Evolutionary conservation across 164 flowering plant species (phyloP).

Genomic region (Chimonanthus praecox): DNA sequence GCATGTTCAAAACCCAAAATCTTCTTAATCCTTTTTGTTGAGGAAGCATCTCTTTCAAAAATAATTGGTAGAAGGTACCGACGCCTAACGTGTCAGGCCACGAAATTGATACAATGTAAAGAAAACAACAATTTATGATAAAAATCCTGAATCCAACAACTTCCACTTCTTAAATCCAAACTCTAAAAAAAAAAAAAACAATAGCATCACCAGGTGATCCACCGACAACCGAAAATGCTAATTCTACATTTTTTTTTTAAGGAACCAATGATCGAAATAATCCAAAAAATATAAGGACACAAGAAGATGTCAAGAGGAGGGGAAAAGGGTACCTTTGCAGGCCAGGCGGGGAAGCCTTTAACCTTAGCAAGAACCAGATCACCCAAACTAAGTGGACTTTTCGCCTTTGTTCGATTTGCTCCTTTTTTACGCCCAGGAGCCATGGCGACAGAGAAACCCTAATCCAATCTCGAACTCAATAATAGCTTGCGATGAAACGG

Average conservation of each 20-base stretch:
- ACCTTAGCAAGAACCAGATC: slow-evolving; percentile 99
- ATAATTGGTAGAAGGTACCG: neutral
- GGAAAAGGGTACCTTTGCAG: slow-evolving; percentile 71
- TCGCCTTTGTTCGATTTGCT: slow-evolving; percentile 43
- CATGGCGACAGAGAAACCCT: slow-evolving; percentile 45
- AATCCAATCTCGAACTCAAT: slow-evolving; percentile 12
- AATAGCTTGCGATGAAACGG: slow-evolving; percentile 8
- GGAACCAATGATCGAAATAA: neutral
- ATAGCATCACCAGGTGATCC: neutral
- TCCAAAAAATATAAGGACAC: neutral
- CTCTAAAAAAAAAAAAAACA: too few relatives aligned
- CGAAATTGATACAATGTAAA: too few relatives aligned
- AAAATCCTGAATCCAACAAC: too few relatives aligned
- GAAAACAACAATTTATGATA: neutral
- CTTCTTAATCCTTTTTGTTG: neutral
- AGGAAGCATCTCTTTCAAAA: neutral
- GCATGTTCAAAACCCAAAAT: slow-evolving; percentile 23
- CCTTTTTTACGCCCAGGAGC: slow-evolving; percentile 76
- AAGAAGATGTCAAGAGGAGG: neutral
- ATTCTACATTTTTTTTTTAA: neutral
- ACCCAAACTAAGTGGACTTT: slow-evolving; percentile 60
- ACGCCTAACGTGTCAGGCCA: too few relatives aligned
- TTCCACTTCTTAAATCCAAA: too few relatives aligned
- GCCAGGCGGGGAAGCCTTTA: slow-evolving; percentile 94
- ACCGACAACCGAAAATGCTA: neutral